Percentiles rank a stretch among this genome's conserved stretches.
Conservation (phyloP, 108 stramenopile species). For the Asterionellopsis glacialis region DNA sequence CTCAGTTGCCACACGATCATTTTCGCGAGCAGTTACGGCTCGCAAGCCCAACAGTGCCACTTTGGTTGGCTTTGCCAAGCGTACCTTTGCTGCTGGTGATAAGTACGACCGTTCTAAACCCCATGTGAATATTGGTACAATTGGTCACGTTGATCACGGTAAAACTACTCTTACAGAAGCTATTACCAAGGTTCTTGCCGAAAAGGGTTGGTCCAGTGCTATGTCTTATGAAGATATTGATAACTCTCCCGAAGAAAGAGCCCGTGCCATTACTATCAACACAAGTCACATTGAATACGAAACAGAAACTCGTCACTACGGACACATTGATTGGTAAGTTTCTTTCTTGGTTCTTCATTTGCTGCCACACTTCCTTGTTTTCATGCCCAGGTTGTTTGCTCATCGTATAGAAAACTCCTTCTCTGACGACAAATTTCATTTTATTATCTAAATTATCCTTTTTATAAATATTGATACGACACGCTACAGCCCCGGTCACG, state of each 20-base stretch:
- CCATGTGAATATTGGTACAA: conserved; percentile 98
- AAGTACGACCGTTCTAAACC: conserved; percentile 91
- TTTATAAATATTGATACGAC: not conserved
- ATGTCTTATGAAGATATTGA: conserved; percentile 96
- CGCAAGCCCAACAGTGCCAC: too few species aligned
- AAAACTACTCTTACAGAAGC: conserved; percentile 99
- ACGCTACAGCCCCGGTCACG: conserved; percentile 94
- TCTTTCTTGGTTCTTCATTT: not conserved
- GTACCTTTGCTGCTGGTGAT: conserved; percentile 19
- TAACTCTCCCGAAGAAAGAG: conserved; percentile 97
- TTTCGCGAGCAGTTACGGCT: too few species aligned
- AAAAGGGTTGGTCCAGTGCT: conserved; percentile 82
- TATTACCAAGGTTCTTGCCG: conserved; percentile 95
- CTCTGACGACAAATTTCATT: too few species aligned
- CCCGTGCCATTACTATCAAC: conserved; percentile 92
- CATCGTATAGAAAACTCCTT: too few species aligned
- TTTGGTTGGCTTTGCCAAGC: too few species aligned
- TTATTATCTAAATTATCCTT: conserved; percentile 9
- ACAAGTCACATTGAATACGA: conserved; percentile 98
- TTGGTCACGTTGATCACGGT: conserved; percentile 99
- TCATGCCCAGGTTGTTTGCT: too few species aligned
- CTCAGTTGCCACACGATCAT: too few species aligned
- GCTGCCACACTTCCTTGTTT: not conserved
- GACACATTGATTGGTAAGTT: conserved; percentile 97
- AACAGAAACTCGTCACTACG: conserved; percentile 95